phyloP scores from a whole-genome alignment of 345 rosid species.

The Boechera retrofracta region DNA sequence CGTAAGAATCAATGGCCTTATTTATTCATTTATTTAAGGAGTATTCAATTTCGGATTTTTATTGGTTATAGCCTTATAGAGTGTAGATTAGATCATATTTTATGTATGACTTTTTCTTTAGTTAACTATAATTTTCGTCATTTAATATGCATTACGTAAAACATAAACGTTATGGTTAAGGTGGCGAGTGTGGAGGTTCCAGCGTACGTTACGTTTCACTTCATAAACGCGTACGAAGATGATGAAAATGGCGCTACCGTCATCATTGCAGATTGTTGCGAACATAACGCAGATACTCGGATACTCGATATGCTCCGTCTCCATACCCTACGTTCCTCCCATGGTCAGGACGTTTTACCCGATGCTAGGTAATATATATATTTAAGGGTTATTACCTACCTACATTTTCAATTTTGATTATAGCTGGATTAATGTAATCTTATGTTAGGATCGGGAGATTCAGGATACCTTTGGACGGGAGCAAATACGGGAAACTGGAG shows the following conservation, averaged over 20 bases:
- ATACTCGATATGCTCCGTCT: constrained; percentile 80
- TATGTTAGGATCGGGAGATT: constrained; percentile 91
- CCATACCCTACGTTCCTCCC: constrained; percentile 71
- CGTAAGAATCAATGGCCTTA: constrained; percentile 49
- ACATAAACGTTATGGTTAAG: constrained; percentile 40
- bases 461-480: constrained; percentile 83
- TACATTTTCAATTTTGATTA: not conserved
- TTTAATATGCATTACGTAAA: not conserved
- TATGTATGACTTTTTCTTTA: not conserved
- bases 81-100: not conserved
- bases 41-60: not conserved
- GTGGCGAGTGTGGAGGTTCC: constrained; percentile 97
- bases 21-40: too few relatives aligned
- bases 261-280: constrained; percentile 88
- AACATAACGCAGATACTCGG: constrained; percentile 77
- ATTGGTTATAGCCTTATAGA: not conserved
- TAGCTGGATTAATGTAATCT: not conserved
- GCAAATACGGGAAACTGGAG: constrained; percentile 70
- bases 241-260: constrained; percentile 60
- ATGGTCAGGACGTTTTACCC: constrained; percentile 72
- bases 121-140: too few relatives aligned
- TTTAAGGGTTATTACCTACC: not conserved
- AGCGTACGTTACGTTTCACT: constrained; percentile 81
- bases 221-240: constrained; percentile 94
- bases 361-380: constrained; percentile 66